Evolutionary conservation across 495 filamentous ascomycete genomes (phyloP).

Genomic region (Podospora fimiseda): DNA sequence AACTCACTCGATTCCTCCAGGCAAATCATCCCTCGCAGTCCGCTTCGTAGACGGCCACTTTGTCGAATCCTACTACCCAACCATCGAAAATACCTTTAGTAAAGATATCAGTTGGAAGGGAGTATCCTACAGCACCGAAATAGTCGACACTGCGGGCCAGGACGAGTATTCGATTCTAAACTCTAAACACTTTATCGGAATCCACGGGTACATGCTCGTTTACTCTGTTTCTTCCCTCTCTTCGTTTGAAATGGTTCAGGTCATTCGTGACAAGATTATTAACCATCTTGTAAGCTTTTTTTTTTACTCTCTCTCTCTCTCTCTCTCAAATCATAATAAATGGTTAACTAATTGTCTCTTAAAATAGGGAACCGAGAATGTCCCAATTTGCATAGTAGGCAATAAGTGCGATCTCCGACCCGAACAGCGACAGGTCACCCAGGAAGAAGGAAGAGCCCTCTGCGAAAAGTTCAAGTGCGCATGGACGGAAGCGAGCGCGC

Average conservation of each 20-base stretch:
- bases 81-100: conserved; percentile 97
- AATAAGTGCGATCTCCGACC: conserved; percentile 94
- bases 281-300: conserved; percentile 76
- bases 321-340: too few species aligned
- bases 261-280: conserved; percentile 94
- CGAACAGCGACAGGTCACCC: conserved; percentile 85
- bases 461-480: conserved; percentile 83
- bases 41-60: conserved; percentile 98
- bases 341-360: too few species aligned
- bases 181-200: conserved; percentile 98
- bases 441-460: conserved; percentile 74
- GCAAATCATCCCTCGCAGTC: conserved; percentile 96
- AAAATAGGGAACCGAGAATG: conserved; percentile 76
- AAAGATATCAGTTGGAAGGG: conserved; percentile 86
- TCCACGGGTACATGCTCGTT: conserved; percentile 97
- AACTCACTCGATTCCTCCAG: too few species aligned
- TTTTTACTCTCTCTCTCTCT: conserved; percentile 9
- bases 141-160: conserved; percentile 98
- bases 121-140: conserved; percentile 93
- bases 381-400: conserved; percentile 88
- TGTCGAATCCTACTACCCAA: conserved; percentile 97
- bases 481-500: conserved; percentile 90
- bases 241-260: conserved; percentile 93
- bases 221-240: conserved; percentile 90
- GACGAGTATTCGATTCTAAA: conserved; percentile 98